These are phyloP conservation scores for Hypsizygus marmoreus DNA, from an alignment of 768 basidiomycete genomes.

Conservation along the genomic window DNA sequence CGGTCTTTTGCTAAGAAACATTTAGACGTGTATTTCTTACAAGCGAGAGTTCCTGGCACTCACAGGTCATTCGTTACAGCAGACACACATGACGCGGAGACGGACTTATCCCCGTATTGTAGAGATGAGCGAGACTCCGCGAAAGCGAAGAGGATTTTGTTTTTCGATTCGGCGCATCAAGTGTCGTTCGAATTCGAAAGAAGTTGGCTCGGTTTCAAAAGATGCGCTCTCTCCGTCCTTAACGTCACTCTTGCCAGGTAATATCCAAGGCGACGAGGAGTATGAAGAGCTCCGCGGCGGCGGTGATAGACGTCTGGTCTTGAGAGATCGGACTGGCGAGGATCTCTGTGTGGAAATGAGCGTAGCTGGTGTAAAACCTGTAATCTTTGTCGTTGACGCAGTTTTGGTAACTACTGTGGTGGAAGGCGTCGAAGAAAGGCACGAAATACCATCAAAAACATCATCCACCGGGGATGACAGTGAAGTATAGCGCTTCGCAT, in stretches of 20 bases:
- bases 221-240: constrained; percentile 34
- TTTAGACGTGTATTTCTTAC: background rate
- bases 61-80: too few relatives aligned
- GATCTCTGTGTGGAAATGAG: constrained; percentile 14
- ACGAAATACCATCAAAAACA: constrained; percentile 8
- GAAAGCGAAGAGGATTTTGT: constrained; percentile 31
- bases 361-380: constrained; percentile 35
- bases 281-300: constrained; percentile 36
- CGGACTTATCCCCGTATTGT: constrained; percentile 11
- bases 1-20: constrained; percentile 7
- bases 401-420: constrained; percentile 12
- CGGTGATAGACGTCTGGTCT: constrained; percentile 28
- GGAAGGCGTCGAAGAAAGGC: constrained; percentile 6
- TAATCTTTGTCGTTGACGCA: constrained; percentile 33
- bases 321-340: constrained; percentile 18
- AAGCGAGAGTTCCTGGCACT: background rate
- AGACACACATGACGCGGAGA: too few relatives aligned
- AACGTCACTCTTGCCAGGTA: constrained; percentile 32
- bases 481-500: constrained; percentile 5
- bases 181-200: constrained; percentile 42
- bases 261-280: constrained; percentile 38
- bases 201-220: constrained; percentile 32
- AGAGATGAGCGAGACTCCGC: constrained; percentile 15
- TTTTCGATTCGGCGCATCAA: constrained; percentile 43
- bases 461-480: constrained; percentile 1